These are phyloP conservation scores for Oryza longistaminata DNA, from an alignment of 176 grass and related monocot genomes.

Conservation along the genomic window DNA sequence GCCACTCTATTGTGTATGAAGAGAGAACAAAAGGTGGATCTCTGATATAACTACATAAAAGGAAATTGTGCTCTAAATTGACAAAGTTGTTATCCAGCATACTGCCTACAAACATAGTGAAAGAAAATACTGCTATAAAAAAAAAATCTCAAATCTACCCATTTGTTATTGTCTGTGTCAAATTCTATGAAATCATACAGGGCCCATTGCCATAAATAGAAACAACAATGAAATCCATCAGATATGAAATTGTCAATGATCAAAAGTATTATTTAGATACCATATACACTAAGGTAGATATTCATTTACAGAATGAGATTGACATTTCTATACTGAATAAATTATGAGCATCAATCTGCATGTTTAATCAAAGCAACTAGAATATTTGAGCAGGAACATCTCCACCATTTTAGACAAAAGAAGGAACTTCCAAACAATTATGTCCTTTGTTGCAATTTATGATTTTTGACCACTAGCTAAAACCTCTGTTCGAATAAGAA, in stretches of 20 bases:
- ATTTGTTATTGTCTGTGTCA: constrained; percentile 8
- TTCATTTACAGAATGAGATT: background rate
- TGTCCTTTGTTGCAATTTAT: background rate
- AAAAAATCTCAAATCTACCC: background rate
- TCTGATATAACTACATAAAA: constrained; percentile 14
- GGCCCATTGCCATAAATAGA: background rate
- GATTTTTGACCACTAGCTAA: background rate
- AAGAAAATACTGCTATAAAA: background rate
- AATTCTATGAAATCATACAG: constrained; percentile 16
- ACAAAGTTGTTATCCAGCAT: too few species aligned
- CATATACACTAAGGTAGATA: background rate
- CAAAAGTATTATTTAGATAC: background rate
- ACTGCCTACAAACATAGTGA: background rate
- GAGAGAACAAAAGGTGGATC: background rate
- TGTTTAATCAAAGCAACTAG: background rate
- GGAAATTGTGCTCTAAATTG: background rate
- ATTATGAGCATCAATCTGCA: constrained; percentile 6
- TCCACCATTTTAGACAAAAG: background rate
- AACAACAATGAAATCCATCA: background rate
- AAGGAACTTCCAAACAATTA: background rate
- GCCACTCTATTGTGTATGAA: constrained; percentile 15
- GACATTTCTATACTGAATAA: background rate
- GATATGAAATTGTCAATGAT: background rate
- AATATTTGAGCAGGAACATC: background rate
- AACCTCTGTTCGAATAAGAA: background rate